These are phyloP conservation scores for Mycena chlorophos DNA, from an alignment of 768 basidiomycete species.

Conservation along the genomic window DNA sequence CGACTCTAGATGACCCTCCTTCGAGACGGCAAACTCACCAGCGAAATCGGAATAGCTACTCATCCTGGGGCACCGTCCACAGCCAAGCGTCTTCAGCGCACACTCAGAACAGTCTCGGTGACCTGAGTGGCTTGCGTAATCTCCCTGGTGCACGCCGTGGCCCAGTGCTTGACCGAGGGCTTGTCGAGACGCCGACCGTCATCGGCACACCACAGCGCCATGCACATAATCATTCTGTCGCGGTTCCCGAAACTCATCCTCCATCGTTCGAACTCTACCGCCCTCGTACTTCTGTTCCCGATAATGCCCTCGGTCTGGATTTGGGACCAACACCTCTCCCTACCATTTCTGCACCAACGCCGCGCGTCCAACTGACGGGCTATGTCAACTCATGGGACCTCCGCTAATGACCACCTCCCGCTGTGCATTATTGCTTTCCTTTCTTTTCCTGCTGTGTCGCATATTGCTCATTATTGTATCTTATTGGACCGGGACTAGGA, in stretches of 20 bases:
- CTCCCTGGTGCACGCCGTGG: neutral
- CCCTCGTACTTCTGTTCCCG: constrained; percentile 11
- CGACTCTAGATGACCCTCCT: neutral
- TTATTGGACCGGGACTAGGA: constrained; percentile 10
- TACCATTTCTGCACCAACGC: constrained; percentile 18
- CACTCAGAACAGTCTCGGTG: constrained; percentile 11
- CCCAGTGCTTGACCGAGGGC: constrained; percentile 4
- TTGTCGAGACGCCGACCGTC: constrained; percentile 8
- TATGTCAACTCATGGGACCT: constrained; percentile 13
- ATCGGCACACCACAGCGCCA: neutral
- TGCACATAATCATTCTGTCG: constrained; percentile 14
- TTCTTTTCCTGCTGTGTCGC: constrained; percentile 6
- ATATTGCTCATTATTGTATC: constrained; percentile 14
- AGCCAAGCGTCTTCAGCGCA: constrained; percentile 4
- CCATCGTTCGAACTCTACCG: neutral
- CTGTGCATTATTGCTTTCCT: neutral
- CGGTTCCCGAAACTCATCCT: constrained; percentile 1
- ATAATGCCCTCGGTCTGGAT: constrained; percentile 19
- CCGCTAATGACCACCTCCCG: neutral
- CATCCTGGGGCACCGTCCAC: constrained; percentile 21
- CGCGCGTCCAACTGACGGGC: constrained; percentile 14
- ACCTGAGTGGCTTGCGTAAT: constrained; percentile 7
- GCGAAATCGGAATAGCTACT: constrained; percentile 18
- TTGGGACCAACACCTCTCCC: constrained; percentile 8
- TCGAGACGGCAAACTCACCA: constrained; percentile 8